These are phyloP conservation scores for Auricularia auricula-judae DNA, from an alignment of 768 basidiomycete genomes.

Conservation along the genomic window DNA sequence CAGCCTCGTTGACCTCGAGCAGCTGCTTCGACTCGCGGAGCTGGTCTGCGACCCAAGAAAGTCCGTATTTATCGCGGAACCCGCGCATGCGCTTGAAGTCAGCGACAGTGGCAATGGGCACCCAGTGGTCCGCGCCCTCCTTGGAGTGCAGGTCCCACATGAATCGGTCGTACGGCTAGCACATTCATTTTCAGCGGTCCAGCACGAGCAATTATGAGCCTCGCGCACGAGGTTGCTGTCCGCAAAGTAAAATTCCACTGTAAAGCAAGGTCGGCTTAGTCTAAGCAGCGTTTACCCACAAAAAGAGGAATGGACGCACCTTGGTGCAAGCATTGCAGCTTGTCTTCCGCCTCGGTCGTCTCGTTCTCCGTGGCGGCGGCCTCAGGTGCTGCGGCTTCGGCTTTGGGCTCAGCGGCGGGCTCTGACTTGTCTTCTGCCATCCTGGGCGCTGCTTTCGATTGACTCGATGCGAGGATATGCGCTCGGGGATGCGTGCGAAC, in stretches of 20 bases:
- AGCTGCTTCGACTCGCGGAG: conserved; percentile 36
- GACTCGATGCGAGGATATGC: too few relatives aligned
- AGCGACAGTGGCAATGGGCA: conserved; percentile 73
- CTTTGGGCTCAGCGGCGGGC: too few relatives aligned
- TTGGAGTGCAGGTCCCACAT: conserved; percentile 84
- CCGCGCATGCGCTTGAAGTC: conserved; percentile 95
- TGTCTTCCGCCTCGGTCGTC: not conserved
- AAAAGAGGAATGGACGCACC: not conserved
- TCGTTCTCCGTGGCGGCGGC: too few relatives aligned
- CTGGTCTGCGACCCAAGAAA: conserved; percentile 61
- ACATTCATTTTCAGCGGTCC: not conserved
- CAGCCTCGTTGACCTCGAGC: conserved; percentile 66
- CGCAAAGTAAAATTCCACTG: conserved; percentile 95
- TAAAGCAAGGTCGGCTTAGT: not conserved
- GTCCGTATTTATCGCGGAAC: conserved; percentile 41
- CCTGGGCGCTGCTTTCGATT: too few relatives aligned
- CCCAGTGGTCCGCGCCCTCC: conserved; percentile 77
- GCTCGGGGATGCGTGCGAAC: too few relatives aligned
- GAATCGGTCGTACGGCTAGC: conserved; percentile 45
- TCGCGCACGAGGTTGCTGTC: conserved; percentile 63
- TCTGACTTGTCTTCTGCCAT: too few relatives aligned
- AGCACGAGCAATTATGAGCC: not conserved
- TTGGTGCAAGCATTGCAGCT: not conserved
- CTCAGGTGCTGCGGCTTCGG: too few relatives aligned
- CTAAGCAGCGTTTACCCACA: not conserved